These are phyloP conservation scores for carrot (Daucus carota) DNA, from an alignment of 129 eudicot species.

Conservation along the genomic window DH1_v3.0 NC_030381.2:47054001-47054500, in stretches of 20 bases:
- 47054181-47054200: no score
- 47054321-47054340: background rate
- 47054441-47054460: background rate
- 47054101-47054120: no score
- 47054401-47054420: background rate
- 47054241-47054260: background rate
- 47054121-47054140: no score
- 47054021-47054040: no score
- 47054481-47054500: background rate
- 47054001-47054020: no score
- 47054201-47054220: no score
- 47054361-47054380: background rate
- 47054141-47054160: no score
- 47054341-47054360: background rate
- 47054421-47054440: background rate
- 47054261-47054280: background rate
- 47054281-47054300: background rate
- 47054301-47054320: background rate
- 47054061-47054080: no score
- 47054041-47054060: no score
- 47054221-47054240: background rate
- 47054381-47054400: background rate
- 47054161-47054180: no score
- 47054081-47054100: no score
- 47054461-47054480: background rate